These are phyloP conservation scores for Geosmithia morbida DNA, from an alignment of 2,329 filamentous ascomycete species.

Conservation along the genomic window DNA sequence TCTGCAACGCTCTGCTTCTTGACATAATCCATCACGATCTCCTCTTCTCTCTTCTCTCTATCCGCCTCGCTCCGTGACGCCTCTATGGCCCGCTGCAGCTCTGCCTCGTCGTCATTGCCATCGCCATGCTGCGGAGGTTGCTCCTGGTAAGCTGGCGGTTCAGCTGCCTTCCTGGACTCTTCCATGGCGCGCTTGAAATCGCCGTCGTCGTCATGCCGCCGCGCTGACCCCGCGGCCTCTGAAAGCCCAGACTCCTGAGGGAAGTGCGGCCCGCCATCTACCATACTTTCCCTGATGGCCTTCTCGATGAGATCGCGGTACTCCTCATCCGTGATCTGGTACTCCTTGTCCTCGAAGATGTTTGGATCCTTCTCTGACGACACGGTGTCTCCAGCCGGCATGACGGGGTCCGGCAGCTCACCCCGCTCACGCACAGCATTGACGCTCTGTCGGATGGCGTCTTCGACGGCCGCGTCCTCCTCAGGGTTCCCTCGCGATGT, in stretches of 20 bases:
- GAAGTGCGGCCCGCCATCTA: neutral
- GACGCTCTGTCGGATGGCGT: slow-evolving; percentile 60
- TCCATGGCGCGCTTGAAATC: slow-evolving; percentile 24
- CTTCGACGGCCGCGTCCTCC: slow-evolving; percentile 59
- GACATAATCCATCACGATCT: slow-evolving; percentile 62
- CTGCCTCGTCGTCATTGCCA: slow-evolving; percentile 22
- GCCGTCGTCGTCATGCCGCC: slow-evolving; percentile 14
- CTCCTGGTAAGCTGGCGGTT: neutral
- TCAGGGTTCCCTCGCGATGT: slow-evolving; percentile 55
- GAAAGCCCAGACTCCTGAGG: slow-evolving; percentile 3
- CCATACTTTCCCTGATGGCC: slow-evolving; percentile 38
- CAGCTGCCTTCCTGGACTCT: slow-evolving; percentile 18
- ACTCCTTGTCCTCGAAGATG: slow-evolving; percentile 23
- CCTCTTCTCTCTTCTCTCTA: slow-evolving; percentile 44
- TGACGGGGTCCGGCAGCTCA: slow-evolving; percentile 11
- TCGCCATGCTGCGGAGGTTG: slow-evolving; percentile 2
- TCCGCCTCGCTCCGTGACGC: slow-evolving; percentile 27
- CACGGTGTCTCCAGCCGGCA: neutral
- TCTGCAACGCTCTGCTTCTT: slow-evolving; percentile 65
- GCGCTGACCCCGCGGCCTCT: slow-evolving; percentile 1
- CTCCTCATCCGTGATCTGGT: slow-evolving; percentile 39
- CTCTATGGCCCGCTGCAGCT: slow-evolving; percentile 29
- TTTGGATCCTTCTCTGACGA: slow-evolving; percentile 10
- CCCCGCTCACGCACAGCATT: slow-evolving; percentile 29
- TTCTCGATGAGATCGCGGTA: slow-evolving; percentile 41